These are phyloP conservation scores for Clavispora vitiphila DNA, from an alignment of 805 yeast species.

Conservation along the genomic window DNA sequence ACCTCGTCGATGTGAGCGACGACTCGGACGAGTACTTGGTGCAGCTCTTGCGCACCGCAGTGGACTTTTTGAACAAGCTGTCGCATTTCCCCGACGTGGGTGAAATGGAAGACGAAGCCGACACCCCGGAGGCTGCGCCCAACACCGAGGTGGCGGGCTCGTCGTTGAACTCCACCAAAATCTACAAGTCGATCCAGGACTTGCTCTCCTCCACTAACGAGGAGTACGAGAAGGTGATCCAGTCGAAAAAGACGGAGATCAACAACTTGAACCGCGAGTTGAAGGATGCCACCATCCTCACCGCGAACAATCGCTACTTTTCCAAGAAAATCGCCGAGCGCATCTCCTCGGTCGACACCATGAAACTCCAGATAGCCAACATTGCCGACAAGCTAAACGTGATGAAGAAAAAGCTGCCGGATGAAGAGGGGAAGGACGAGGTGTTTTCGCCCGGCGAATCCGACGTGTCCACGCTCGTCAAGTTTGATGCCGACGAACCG, in stretches of 20 bases:
- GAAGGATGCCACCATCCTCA: conserved; percentile 36
- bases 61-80: conserved; percentile 28
- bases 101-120: conserved; percentile 6
- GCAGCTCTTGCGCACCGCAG: conserved; percentile 30
- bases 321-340: conserved; percentile 34
- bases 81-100: conserved; percentile 10
- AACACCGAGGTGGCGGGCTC: conserved; percentile 9
- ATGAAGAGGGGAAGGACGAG: conserved; percentile 34
- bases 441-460: conserved; percentile 28
- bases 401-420: conserved; percentile 18
- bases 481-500: conserved; percentile 89
- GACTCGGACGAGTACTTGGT: conserved; percentile 24
- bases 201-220: conserved; percentile 31
- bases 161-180: conserved; percentile 23
- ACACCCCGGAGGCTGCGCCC: neutral
- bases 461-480: conserved; percentile 53
- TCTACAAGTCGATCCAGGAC: conserved; percentile 37
- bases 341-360: conserved; percentile 40
- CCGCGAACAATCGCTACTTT: conserved; percentile 38
- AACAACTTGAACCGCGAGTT: conserved; percentile 30
- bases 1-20: conserved; percentile 5
- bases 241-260: conserved; percentile 32
- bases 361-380: conserved; percentile 44
- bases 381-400: conserved; percentile 31
- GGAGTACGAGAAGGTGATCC: conserved; percentile 35